Base-by-base conservation (phyloP, 2,329 filamentous ascomycete species). In the Penicillium sp. region DNA sequence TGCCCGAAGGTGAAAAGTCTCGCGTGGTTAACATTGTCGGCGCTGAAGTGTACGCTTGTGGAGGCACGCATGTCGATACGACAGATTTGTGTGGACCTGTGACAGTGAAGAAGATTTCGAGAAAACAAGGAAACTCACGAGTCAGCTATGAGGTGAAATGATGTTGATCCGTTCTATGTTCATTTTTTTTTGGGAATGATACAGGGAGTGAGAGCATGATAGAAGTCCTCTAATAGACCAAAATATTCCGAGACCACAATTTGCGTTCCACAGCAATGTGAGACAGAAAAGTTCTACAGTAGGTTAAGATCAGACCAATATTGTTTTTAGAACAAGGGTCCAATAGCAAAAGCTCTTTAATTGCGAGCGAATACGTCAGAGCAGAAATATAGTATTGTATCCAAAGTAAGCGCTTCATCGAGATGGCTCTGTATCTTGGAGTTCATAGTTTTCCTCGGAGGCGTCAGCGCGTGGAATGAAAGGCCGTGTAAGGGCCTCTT, bases 1-100 rank as follows among this genome's bases (percentile, higher is more conserved):
- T 76, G 47, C 69, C 73, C 57, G 75, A 76, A 9, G 82, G 80
- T 25, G 81, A 82, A 61, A 85, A 82, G 67, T 84, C 87, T 31
- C 77, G 88, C 9, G 85, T 90, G 0, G 87, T 90, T 25, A 81
- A 84, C 56, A 88, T 91, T 57, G 82, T 84, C 0, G 87, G 87
- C 0, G 81, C 83, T 0, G 88, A 87, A 62, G 81, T 81, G 26
- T 90, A 91, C 75, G 87, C 88, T 1, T 91, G 88, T 69, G 88
- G 88, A 8, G 88, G 88, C 0, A 91, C 88, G 26, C 88, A 91
- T 75, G 87, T 90, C 4, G 76, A 81, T 30, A 80, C 74, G 17
- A 87, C 85, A 19, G 77, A 80, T 55, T 62, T 80, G 57, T 85
- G 65, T 49, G 66, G 64, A 7, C 82, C 64, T 84, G 86, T 84